These are phyloP conservation scores for Botryotinia narcissicola DNA, from an alignment of 2,329 filamentous ascomycete species.

Conservation along the genomic window DNA sequence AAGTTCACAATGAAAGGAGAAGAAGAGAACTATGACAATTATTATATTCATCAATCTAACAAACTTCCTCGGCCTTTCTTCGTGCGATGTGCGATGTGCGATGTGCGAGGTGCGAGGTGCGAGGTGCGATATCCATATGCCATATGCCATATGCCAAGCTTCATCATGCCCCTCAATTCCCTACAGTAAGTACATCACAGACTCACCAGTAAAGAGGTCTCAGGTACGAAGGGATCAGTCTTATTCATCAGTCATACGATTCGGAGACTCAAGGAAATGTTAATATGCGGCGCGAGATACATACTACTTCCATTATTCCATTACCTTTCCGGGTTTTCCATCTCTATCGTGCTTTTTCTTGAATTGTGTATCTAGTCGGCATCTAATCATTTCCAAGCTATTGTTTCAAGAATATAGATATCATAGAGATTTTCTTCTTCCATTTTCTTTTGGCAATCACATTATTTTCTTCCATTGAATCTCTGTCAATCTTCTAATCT, in stretches of 20 bases:
- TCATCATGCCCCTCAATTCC: slow-evolving; percentile 7
- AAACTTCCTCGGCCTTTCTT: not conserved
- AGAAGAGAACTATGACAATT: not conserved
- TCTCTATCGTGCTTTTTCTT: not conserved
- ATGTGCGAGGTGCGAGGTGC: too few relatives aligned
- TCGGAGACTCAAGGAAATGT: not conserved
- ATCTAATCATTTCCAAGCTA: not conserved
- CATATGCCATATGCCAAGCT: slow-evolving; percentile 2
- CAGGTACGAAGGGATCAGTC: not conserved
- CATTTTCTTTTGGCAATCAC: not conserved
- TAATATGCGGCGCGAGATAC: not conserved
- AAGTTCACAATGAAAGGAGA: not conserved
- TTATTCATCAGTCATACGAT: not conserved
- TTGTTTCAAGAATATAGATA: not conserved
- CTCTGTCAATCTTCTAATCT: not conserved
- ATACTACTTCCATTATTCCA: not conserved
- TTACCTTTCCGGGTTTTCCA: not conserved
- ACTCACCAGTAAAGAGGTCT: not conserved
- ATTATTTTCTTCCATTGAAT: not conserved
- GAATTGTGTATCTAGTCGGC: not conserved
- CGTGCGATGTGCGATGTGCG: not conserved
- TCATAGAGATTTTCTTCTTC: not conserved
- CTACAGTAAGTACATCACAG: not conserved
- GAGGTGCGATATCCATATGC: not conserved
- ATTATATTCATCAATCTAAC: not conserved